Conservation (phyloP, 805 yeast species). For the Candida easanensis region DNA sequence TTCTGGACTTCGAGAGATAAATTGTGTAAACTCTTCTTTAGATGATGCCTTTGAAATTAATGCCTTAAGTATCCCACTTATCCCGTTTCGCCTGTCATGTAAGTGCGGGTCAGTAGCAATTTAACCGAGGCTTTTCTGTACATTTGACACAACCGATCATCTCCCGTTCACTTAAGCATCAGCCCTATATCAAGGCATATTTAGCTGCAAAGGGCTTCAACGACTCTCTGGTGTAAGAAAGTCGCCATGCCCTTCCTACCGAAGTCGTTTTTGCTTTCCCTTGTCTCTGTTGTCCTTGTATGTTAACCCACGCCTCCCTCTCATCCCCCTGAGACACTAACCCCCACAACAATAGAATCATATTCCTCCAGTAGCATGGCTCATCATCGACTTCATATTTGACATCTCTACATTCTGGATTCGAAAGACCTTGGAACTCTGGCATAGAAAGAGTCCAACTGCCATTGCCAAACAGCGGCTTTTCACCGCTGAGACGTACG, state of each 20-base stretch:
- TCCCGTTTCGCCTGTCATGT: neutral
- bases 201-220: neutral
- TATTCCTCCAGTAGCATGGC: constrained; percentile 41
- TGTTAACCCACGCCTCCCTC: constrained; percentile 2
- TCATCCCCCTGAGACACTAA: neutral
- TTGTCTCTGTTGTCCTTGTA: constrained; percentile 19
- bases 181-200: no score
- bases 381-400: constrained; percentile 36
- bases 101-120: neutral
- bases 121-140: neutral
- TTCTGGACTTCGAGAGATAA: constrained; percentile 56
- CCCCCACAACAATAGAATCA: constrained; percentile 30
- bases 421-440: constrained; percentile 22
- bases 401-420: constrained; percentile 44
- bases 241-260: constrained; percentile 14
- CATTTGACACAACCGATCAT: neutral
- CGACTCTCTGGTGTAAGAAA: neutral
- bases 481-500: constrained; percentile 52
- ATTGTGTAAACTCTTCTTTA: constrained; percentile 36
- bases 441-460: constrained; percentile 39
- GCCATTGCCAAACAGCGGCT: constrained; percentile 47
- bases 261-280: constrained; percentile 13
- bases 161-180: no score
- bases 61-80: no score
- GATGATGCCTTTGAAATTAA: no score